Evolutionary conservation across 164 flowering plant species (phyloP), one percentile per base, ranked within the genome.

Genomic region (Santalum album): DNA sequence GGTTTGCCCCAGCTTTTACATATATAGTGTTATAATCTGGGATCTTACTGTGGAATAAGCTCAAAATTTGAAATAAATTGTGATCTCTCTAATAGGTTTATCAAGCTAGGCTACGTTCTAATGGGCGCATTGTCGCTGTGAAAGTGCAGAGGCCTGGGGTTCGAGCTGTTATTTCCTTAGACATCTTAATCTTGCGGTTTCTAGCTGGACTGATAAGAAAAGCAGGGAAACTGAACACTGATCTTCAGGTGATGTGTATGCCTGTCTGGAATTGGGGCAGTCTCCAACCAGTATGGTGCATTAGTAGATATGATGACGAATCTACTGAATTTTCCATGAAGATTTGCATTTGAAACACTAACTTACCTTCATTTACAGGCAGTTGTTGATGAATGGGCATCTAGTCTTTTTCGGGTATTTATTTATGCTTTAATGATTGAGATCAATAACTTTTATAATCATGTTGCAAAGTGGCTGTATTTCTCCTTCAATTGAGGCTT

Each of bases 91-190:
- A 25, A 27, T 60, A 92, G 96, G 99, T 92, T 51, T 92, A 86
- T 69, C 74, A 89, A 72, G 99, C 96, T 42, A 83, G 88, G 69
- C 88, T 89, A 57, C 79, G 82, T 18, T 49, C 56, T 29, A 75
- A 45, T 58, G 91, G 91, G 51, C 58, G 75, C 62, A 67, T 92
- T 66, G 96, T 92, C 71, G 99, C 99, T 59, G 85, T 92, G 51
- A 92, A 92, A 71, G 99, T 92, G 55, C 99, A 92, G 65, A 72
- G 99, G 57, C 99, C 99, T 27, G 99, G 99, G 55, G 99, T 92
- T 62, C 88, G 76, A 73, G 91, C 96, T 49, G 96, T 91, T 25
- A 87, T 92, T 68, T 71, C 96, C 42, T 68, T 92, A 39, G 99
- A 92, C 73, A 85, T 87, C 58, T 76, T 80, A 40, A 83, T 92